Conservation (phyloP, 2,329 filamentous ascomycete species). For the Cladophialophora bantiana region DNA sequence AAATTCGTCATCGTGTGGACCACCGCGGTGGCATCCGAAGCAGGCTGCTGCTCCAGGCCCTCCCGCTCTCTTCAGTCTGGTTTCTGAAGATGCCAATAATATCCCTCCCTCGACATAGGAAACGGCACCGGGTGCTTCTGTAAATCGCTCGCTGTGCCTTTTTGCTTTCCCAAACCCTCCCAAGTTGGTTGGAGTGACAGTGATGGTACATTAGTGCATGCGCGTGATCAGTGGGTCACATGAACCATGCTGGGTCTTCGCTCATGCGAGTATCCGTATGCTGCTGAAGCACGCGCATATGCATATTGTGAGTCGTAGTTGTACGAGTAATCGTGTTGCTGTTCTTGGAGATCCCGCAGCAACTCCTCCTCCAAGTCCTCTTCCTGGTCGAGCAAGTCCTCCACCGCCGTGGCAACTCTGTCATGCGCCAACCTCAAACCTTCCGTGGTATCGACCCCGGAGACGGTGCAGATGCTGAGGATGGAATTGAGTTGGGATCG, state of each 20-base stretch:
- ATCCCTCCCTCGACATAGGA: constrained; percentile 5
- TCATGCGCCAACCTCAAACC: constrained; percentile 39
- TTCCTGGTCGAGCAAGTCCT: constrained; percentile 40
- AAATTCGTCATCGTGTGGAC: constrained; percentile 4
- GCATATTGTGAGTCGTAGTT: constrained; percentile 24
- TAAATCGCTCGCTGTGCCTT: neutral
- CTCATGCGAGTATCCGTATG: constrained; percentile 17
- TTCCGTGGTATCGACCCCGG: constrained; percentile 37
- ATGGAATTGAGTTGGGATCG: constrained; percentile 38
- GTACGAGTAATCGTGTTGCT: constrained; percentile 24
- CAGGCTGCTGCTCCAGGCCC: constrained; percentile 17
- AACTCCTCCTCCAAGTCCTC: constrained; percentile 37
- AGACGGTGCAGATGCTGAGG: constrained; percentile 40
- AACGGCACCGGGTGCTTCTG: neutral
- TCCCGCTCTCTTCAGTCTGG: constrained; percentile 9
- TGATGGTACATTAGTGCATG: constrained; percentile 7
- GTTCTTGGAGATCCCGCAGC: constrained; percentile 30
- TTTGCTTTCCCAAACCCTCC: neutral
- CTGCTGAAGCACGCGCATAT: constrained; percentile 13
- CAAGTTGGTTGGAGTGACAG: neutral
- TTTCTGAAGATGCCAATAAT: constrained; percentile 8
- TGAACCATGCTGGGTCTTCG: constrained; percentile 31
- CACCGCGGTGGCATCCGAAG: constrained; percentile 1
- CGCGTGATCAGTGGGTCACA: constrained; percentile 15
- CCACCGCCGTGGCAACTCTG: constrained; percentile 35